Evolutionary conservation across 192 early-diverging fungal genomes (phyloP).

Genomic region (Podila clonocystis): DNA sequence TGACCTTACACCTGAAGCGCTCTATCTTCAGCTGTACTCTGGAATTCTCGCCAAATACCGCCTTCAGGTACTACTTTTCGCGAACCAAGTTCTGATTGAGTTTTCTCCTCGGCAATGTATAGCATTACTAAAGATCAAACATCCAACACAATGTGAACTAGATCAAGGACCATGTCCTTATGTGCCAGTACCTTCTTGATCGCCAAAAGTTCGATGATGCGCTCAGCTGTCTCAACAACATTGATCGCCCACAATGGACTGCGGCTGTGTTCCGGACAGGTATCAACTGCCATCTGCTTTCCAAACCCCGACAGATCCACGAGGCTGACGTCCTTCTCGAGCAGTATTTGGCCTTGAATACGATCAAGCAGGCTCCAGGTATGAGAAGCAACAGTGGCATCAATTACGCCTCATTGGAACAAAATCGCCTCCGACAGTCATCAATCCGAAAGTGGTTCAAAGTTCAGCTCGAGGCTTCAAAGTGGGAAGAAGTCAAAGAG

Average conservation of each 20-base stretch:
- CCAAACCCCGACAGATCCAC: conserved; percentile 29
- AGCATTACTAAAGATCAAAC: not conserved
- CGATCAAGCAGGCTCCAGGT: not conserved
- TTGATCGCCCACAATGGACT: conserved; percentile 10
- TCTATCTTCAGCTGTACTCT: conserved; percentile 25
- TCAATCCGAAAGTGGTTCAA: conserved; percentile 21
- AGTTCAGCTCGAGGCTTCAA: conserved; percentile 18
- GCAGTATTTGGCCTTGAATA: conserved; percentile 4
- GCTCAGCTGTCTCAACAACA: conserved; percentile 7
- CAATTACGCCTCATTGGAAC: not conserved
- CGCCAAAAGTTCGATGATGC: conserved; percentile 9
- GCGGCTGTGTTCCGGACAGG: conserved; percentile 4
- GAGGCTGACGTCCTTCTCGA: conserved; percentile 18
- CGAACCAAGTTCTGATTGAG: no score
- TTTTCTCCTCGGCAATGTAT: not conserved
- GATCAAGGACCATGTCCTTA: conserved; percentile 18
- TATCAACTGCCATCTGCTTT: conserved; percentile 26
- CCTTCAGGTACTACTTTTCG: conserved; percentile 4
- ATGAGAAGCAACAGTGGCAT: not conserved
- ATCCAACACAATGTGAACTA: not conserved
- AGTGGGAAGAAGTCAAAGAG: conserved; percentile 30
- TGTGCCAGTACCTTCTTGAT: conserved; percentile 14
- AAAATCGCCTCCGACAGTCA: not conserved
- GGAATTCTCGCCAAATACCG: conserved; percentile 12
- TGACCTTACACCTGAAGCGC: not conserved